Base-by-base conservation (phyloP, 768 basidiomycete species). In the Obba rivulosa region DNA sequence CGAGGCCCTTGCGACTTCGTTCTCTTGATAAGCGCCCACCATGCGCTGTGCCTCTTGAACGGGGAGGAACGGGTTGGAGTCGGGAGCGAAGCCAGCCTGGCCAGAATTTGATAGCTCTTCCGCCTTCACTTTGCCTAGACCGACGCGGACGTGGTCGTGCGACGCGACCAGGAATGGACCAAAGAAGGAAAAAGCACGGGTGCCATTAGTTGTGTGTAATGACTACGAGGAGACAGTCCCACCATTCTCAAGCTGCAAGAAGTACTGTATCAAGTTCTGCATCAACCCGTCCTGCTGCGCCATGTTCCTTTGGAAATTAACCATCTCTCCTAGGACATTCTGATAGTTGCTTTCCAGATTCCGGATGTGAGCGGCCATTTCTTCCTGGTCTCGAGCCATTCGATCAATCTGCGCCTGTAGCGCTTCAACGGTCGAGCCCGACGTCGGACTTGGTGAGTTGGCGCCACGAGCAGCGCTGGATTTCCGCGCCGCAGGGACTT, bases 231-330 rank as follows among this genome's bases (percentile, higher is more conserved):
- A 57, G 56, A 55, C 52, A 53, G 59, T 67, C 74, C 64, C 62
- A 76, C 76, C 75, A 53, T 72, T 73, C 68, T 89, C 88, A 53
- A 77, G 68, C 56, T 85, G 81, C 57, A 92, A 69, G 65, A 89
- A 86, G 68, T 88, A 89, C 49, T 84, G 81, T 57, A 93, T 83
- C 51, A 92, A 62, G 57, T 78, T 81, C 66, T 90, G 85, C 79
- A 90, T 84, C 46, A 92, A 64, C 36, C 79, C 80, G 56, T 94
- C 92, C 70, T 92, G 89, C 66, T 90, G 84, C 25, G 85, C 86
- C 79, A 84, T 79, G 55, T 79, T 80, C 51, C 78, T 69, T 66
- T 86, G 85, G 62, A 85, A 84, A 55, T 76, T 73, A 58, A 84
- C 81, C 74, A 87, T 79, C 65, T 87, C 85, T 54, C 73, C 73